phyloP scores from a whole-genome alignment of 129 eudicot genomes.

The Calendula officinalis region DNA sequence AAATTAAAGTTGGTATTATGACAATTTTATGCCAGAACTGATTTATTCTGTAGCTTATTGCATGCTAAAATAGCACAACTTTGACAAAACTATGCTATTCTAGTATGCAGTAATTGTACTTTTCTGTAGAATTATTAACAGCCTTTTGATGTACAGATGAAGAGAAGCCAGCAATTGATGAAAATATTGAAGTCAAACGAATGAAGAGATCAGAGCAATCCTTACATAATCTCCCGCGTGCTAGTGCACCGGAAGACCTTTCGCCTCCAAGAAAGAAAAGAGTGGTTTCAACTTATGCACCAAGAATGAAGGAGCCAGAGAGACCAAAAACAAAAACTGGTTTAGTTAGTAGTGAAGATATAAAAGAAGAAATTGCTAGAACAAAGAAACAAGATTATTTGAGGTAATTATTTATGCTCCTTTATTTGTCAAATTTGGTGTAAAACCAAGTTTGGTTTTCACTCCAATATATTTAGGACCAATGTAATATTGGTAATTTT shows the following conservation, averaged over 20 bases:
- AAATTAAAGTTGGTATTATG: too few relatives aligned
- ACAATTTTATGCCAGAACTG: too few relatives aligned
- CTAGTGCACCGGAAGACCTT: constrained; percentile 40
- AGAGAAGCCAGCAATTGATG: constrained; percentile 82
- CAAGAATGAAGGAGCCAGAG: constrained; percentile 46
- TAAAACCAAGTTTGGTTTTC: too few relatives aligned
- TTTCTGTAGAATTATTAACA: not conserved
- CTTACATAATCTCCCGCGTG: constrained; percentile 10
- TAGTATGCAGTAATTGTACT: too few relatives aligned
- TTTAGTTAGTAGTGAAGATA: constrained; percentile 74
- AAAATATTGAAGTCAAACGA: constrained; percentile 86
- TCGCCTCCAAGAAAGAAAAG: constrained; percentile 61
- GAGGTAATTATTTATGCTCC: constrained; percentile 45
- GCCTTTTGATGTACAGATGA: constrained; percentile 48
- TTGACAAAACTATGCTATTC: too few relatives aligned
- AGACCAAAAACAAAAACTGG: constrained; percentile 55
- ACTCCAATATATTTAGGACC: too few relatives aligned
- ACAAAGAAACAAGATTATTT: constrained; percentile 61
- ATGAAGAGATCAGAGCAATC: constrained; percentile 78
- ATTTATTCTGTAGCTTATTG: too few relatives aligned
- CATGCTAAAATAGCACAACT: too few relatives aligned
- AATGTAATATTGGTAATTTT: too few relatives aligned
- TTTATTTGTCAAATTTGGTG: too few relatives aligned
- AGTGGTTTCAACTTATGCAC: constrained; percentile 71
- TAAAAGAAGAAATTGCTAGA: constrained; percentile 68